Evolutionary conservation across 345 rosid species (phyloP).

Genomic region (Moricandia arvensis): DNA sequence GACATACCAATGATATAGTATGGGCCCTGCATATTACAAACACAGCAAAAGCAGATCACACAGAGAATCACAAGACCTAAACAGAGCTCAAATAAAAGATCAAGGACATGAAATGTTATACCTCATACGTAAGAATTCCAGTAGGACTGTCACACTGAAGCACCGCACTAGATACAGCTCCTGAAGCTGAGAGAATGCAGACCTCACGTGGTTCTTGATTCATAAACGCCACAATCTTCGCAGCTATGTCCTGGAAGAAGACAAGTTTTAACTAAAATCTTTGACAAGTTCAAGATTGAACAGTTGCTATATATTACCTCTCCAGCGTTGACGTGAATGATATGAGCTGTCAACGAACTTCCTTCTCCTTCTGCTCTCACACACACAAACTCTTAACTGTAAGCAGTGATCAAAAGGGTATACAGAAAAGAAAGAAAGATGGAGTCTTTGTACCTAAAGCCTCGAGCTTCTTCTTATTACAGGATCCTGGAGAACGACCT

Average conservation of each 20-base stretch:
- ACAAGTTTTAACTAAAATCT: background rate
- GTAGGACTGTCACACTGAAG: conserved; percentile 49
- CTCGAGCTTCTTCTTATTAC: conserved; percentile 79
- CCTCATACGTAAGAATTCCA: conserved; percentile 78
- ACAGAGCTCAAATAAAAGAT: no score
- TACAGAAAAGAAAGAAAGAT: background rate
- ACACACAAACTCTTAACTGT: no score
- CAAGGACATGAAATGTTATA: no score
- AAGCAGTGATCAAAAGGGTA: conserved; percentile 1
- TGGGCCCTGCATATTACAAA: no score
- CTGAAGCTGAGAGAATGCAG: background rate
- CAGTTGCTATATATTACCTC: no score
- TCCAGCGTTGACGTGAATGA: conserved; percentile 73
- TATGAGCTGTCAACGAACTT: conserved; percentile 93
- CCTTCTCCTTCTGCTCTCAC: conserved; percentile 51
- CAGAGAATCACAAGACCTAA: no score
- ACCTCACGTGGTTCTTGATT: background rate
- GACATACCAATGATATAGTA: conserved; percentile 77
- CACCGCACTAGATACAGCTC: background rate
- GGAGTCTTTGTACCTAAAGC: conserved; percentile 59
- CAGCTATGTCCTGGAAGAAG: conserved; percentile 21
- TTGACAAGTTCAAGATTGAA: background rate
- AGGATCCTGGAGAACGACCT: conserved; percentile 96
- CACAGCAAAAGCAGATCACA: no score
- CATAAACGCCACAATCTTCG: background rate